Evolutionary conservation across 176 grass and related monocot species (phyloP), one percentile per base, ranked within the genome.

Genomic region (Echinochloa phyllopogon): DNA sequence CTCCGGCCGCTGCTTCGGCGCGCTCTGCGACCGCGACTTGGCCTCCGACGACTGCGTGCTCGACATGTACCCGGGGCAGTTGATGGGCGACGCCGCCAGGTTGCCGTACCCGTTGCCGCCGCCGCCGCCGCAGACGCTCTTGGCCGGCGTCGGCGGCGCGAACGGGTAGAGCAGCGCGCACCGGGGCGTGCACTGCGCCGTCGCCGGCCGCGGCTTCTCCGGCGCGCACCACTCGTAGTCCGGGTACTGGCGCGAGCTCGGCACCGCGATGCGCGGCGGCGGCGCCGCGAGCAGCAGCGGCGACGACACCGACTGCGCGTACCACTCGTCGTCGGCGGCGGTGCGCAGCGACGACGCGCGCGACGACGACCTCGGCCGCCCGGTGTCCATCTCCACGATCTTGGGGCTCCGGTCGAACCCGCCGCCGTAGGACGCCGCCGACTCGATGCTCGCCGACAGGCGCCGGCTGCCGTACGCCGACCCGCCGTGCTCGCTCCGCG

Each of bases 361-460:
- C 37, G 94, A 33, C 37, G 94, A 33, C 29, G 29, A 94, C 70
- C 84, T 86, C 6, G 90, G 94, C 17, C 94, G 82, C 20, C 84
- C 83, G 0, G 92, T 96, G 75, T 99, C 97, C 65, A 99, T 92
- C 85, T 99, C 97, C 27, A 99, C 97, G 50, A 96, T 96, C 90
- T 96, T 99, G 2, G 97, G 92, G 84, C 97, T 99, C 74, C 82
- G 86, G 84, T 96, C 96, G 48, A 59, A 90, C 62, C 77, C 43
- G 20, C 86, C 92, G 0, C 86, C 92, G 3, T 83, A 90, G 1
- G 83, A 94, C 62, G 81, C 83, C 38, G 87, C 83, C 38, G 87
- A 91, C 48, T 99, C 97, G 36, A 99, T 76, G 92, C 88, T 92
- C 51, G 94, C 88, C 0, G 97, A 96, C 21, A 96, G 81, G 9